These are phyloP conservation scores for Tuctoria greenei DNA, from an alignment of 176 grass and related monocot genomes.

Conservation along the genomic window DNA sequence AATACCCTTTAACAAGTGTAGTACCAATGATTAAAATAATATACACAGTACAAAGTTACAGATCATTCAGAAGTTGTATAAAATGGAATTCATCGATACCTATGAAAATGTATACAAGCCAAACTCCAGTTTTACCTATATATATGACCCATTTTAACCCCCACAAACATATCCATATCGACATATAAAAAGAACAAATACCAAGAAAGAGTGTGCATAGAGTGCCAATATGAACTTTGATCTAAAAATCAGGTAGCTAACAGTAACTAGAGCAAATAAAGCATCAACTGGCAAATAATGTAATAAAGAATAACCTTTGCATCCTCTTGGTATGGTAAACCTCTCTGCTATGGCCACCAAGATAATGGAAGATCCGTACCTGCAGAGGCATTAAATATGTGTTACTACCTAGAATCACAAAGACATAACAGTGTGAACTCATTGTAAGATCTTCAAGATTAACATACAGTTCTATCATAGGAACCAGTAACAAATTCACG, in stretches of 20 bases:
- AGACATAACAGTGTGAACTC: slow-evolving; percentile 33
- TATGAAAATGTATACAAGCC: slow-evolving; percentile 15
- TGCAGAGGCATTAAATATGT: slow-evolving; percentile 47
- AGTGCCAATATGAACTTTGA: neutral
- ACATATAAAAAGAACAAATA: neutral
- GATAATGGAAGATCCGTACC: slow-evolving; percentile 82
- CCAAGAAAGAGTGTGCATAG: neutral
- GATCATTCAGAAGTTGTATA: neutral
- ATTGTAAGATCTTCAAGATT: slow-evolving; percentile 9
- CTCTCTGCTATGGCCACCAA: slow-evolving; percentile 90
- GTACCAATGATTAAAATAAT: slow-evolving; percentile 29
- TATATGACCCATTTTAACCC: neutral
- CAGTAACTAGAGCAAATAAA: neutral
- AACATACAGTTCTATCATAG: slow-evolving; percentile 90
- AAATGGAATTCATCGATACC: neutral
- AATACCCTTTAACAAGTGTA: slow-evolving; percentile 63
- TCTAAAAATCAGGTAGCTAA: neutral
- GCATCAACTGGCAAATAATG: neutral
- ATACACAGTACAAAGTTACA: neutral
- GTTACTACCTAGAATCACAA: neutral
- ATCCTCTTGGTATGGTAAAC: slow-evolving; percentile 99
- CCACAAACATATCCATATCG: neutral
- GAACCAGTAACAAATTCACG: slow-evolving; percentile 96
- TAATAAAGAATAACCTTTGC: slow-evolving; percentile 68
- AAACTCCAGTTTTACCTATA: neutral